These are phyloP conservation scores for Closterium sp. DNA, from an alignment of 139 green algal species.

Conservation along the genomic window DNA sequence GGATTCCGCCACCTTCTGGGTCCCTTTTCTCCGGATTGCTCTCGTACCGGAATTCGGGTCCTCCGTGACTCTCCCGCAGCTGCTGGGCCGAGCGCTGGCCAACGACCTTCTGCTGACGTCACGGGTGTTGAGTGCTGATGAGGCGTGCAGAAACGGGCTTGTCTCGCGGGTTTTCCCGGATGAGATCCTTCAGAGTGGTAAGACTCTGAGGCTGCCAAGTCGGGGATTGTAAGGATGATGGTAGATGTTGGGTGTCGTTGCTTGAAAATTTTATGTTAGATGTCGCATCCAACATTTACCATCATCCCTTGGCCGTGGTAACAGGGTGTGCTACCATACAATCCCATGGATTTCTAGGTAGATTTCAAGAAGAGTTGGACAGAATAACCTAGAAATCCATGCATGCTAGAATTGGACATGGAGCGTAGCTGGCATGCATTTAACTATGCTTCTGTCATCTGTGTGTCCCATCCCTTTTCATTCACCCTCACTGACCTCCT, in stretches of 20 bases:
- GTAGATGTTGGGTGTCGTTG: too few relatives aligned
- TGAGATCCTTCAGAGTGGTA: not conserved
- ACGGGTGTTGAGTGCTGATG: not conserved
- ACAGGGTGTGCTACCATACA: too few relatives aligned
- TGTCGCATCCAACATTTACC: not conserved
- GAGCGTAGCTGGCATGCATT: too few relatives aligned
- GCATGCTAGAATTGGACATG: too few relatives aligned
- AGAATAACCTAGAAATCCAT: too few relatives aligned
- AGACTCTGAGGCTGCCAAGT: not conserved
- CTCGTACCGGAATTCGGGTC: constrained; percentile 8
- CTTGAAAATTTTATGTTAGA: not conserved
- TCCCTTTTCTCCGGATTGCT: constrained; percentile 1
- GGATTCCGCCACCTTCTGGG: constrained; percentile 10
- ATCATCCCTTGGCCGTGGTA: not conserved
- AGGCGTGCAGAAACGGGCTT: not conserved
- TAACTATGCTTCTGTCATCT: not conserved
- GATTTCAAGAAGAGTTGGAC: too few relatives aligned
- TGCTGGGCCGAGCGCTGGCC: not conserved
- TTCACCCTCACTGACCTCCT: not conserved
- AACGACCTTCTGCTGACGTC: not conserved
- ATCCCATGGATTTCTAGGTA: too few relatives aligned
- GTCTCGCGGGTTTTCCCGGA: not conserved
- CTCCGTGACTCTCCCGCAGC: not conserved
- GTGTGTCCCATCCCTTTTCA: not conserved
- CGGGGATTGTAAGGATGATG: too few relatives aligned